phyloP scores from a whole-genome alignment of 768 basidiomycete genomes.

The Termitomyces sp. region DNA sequence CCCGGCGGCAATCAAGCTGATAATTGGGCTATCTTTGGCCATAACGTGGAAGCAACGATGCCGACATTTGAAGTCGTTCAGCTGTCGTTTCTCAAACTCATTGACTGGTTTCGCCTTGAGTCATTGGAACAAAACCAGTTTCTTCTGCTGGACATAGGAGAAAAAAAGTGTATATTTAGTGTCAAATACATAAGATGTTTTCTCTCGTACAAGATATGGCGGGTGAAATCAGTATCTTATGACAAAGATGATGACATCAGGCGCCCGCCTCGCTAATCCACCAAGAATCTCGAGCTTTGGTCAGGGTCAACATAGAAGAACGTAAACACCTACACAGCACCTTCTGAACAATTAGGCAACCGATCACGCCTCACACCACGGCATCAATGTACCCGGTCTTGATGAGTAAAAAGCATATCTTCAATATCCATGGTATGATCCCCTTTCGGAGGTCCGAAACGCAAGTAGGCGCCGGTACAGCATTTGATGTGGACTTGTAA shows the following conservation, averaged over 20 bases:
- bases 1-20: background rate
- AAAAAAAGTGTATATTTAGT: background rate
- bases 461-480: constrained; percentile 15
- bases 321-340: constrained; percentile 5
- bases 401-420: constrained; percentile 4
- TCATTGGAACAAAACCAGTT: background rate
- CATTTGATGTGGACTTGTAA: constrained; percentile 29
- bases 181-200: background rate
- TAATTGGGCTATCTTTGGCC: background rate
- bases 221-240: background rate
- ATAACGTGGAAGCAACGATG: background rate
- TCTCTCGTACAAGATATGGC: background rate
- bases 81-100: too few species aligned
- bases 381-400: constrained; percentile 1
- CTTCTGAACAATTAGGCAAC: constrained; percentile 4
- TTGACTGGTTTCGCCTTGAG: too few species aligned
- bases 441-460: constrained; percentile 12
- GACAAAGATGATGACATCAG: background rate
- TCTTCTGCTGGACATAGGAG: background rate
- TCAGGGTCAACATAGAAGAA: constrained; percentile 8
- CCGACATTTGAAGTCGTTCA: too few species aligned
- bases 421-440: constrained; percentile 12
- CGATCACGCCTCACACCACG: background rate
- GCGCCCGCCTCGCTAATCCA: background rate
- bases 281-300: background rate